Evolutionary conservation across 768 basidiomycete species (phyloP), one percentile per base, ranked within the genome.

Genomic region (Pleurotus platypus): DNA sequence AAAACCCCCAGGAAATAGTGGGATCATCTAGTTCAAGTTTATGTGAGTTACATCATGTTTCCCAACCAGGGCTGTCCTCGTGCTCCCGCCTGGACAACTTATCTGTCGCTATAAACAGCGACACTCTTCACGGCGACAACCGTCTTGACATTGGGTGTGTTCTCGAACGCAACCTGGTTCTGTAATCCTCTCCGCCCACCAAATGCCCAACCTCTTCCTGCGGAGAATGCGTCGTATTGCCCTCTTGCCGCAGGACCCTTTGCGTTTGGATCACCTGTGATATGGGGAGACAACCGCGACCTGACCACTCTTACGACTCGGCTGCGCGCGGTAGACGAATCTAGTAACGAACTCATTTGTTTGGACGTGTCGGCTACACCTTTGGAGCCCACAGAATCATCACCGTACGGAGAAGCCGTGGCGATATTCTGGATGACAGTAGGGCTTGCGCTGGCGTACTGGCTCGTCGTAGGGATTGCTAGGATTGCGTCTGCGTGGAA

Each of bases 241-340:
- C 94, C 95, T 11, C 75, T 97, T 58, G 66, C 77, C 4, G 77
- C 86, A 3, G 96, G 96, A 1, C 82, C 84, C 1, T 87, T 97
- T 64, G 95, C 86, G 1, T 83, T 98, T 66, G 83, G 91, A 20
- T 76, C 91, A 9, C 78, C 86, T 15, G 83, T 92, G 40, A 85
- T 85, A 4, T 83, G 89, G 66, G 77, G 81, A 37, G 63, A 74
- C 45, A 76, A 81, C 58, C 88, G 89, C 66, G 81, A 86, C 13
- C 77, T 98, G 45, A 91, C 90, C 11, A 95, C 95, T 8, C 78
- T 96, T 56, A 79, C 82, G 60, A 97, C 95, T 1, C 85, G 85
- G 18, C 72, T 99, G 20, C 87, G 92, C 46, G 89, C 94, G 6
- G 89, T 98, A 20, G 97, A 99, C 72, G 87, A 94, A 0, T 86